These are phyloP conservation scores for Populus hybrid DNA, from an alignment of 441 rosid genomes.

Conservation along the genomic window DNA sequence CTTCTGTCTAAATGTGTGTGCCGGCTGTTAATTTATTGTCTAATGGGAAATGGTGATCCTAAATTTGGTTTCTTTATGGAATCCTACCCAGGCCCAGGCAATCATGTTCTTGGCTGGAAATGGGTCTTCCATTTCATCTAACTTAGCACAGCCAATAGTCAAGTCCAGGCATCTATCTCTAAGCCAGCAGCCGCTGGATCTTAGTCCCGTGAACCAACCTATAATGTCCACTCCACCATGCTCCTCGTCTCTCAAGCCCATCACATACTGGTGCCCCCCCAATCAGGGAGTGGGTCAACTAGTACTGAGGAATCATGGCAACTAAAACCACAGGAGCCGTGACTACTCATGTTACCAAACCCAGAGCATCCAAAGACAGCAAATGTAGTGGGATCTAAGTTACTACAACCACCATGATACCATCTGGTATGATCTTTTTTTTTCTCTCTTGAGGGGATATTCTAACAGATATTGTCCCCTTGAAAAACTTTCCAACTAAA, in stretches of 20 bases:
- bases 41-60: neutral
- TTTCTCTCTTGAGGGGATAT: neutral
- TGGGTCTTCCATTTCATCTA: constrained; percentile 33
- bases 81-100: constrained; percentile 62
- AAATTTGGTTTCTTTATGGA: neutral
- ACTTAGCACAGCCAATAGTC: constrained; percentile 27
- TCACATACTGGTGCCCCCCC: no score
- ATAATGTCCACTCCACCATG: constrained; percentile 24
- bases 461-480: neutral
- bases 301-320: constrained; percentile 39
- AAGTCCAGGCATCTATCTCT: constrained; percentile 31
- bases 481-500: neutral
- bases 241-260: constrained; percentile 38
- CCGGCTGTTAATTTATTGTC: neutral
- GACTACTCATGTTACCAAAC: constrained; percentile 37
- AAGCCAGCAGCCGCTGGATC: constrained; percentile 34
- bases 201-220: constrained; percentile 33
- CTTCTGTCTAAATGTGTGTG: neutral
- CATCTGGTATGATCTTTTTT: constrained; percentile 47
- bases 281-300: constrained; percentile 53
- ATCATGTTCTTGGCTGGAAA: constrained; percentile 70
- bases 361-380: constrained; percentile 34
- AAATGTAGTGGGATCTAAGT: constrained; percentile 30
- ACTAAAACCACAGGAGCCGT: constrained; percentile 36
- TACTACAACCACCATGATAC: constrained; percentile 40